A percentile compares a stretch with the other conserved stretches of the same genome.
Conservation (phyloP, 1,139 yeast species). For the Chernovozyma aurita region DNA sequence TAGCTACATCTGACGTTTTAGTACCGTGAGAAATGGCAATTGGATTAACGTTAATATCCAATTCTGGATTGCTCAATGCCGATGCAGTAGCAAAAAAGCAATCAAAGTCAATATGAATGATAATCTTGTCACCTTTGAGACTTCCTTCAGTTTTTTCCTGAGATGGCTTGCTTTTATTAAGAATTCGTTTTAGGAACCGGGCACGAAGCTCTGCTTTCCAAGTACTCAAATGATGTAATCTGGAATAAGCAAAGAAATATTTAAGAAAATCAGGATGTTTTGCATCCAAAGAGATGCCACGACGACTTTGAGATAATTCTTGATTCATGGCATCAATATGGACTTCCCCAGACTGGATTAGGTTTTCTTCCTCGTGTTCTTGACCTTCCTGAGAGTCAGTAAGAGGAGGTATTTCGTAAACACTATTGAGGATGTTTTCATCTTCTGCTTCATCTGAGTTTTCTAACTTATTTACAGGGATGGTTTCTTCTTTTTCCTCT, state of each 20-base stretch:
- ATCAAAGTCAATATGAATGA: slow-evolving; percentile 87
- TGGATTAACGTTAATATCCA: slow-evolving; percentile 57
- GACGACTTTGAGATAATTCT: not conserved
- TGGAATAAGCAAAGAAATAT: slow-evolving; percentile 71
- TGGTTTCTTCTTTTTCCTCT: slow-evolving; percentile 3
- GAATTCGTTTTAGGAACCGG: slow-evolving; percentile 46
- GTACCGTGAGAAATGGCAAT: slow-evolving; percentile 86
- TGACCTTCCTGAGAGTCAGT: slow-evolving; percentile 3
- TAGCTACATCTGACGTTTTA: slow-evolving; percentile 71
- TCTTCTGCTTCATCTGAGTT: slow-evolving; percentile 7
- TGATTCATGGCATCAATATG: slow-evolving; percentile 4
- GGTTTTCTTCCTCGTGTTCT: slow-evolving; percentile 6
- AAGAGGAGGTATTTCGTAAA: slow-evolving; percentile 2
- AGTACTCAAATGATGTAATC: slow-evolving; percentile 81
- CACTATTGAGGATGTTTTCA: not conserved
- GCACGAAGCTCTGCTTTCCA: slow-evolving; percentile 80
- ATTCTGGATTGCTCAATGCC: slow-evolving; percentile 49
- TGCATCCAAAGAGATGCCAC: slow-evolving; percentile 44
- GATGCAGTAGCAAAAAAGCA: slow-evolving; percentile 92
- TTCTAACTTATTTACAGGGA: slow-evolving; percentile 3
- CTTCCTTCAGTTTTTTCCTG: slow-evolving; percentile 1
- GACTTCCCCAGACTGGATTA: slow-evolving; percentile 5
- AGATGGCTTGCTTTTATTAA: slow-evolving; percentile 14
- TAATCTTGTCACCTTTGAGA: slow-evolving; percentile 19
- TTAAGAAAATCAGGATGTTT: slow-evolving; percentile 71